Evolutionary conservation across 2,329 filamentous ascomycete species (phyloP).

Genomic region (Metarhizium brunneum): DNA sequence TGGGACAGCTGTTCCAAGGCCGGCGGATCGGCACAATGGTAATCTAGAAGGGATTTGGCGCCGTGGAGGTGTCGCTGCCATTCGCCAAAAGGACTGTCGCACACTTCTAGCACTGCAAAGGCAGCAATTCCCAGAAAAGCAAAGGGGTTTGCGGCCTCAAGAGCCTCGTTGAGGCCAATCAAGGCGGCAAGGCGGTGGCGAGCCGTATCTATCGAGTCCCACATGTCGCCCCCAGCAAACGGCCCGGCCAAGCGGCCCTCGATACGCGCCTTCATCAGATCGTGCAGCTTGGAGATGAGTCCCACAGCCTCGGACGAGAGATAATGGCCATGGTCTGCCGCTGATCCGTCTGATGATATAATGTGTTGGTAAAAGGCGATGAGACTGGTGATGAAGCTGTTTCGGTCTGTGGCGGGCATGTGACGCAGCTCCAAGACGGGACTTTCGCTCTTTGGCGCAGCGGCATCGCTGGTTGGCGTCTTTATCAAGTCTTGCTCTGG

Average conservation of each 20-base stretch:
- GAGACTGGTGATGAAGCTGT: slow-evolving; percentile 14
- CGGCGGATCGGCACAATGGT: slow-evolving; percentile 23
- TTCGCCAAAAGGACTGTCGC: slow-evolving; percentile 28
- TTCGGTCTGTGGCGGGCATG: slow-evolving; percentile 5
- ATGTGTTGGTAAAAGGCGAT: slow-evolving; percentile 16
- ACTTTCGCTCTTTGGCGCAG: neutral
- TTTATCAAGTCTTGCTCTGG: neutral
- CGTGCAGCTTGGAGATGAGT: slow-evolving; percentile 15
- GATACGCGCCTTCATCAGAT: slow-evolving; percentile 17
- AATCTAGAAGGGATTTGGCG: slow-evolving; percentile 29
- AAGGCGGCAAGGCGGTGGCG: slow-evolving; percentile 22
- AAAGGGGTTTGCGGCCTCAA: slow-evolving; percentile 29
- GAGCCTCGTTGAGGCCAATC: slow-evolving; percentile 26
- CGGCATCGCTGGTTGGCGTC: slow-evolving; percentile 1
- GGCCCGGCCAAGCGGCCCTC: slow-evolving; percentile 5
- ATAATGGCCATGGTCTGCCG: slow-evolving; percentile 1
- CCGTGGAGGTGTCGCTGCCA: slow-evolving; percentile 30
- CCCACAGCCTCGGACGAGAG: slow-evolving; percentile 13
- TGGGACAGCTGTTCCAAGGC: slow-evolving; percentile 24
- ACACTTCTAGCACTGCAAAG: slow-evolving; percentile 34
- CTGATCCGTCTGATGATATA: slow-evolving; percentile 10
- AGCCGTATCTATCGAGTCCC: slow-evolving; percentile 11
- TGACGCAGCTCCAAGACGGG: neutral
- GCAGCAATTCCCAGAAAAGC: slow-evolving; percentile 33
- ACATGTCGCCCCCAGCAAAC: neutral